Evolutionary conservation across 208 protist species (phyloP), one percentile per base, ranked within the genome.

Genomic region (Leishmania aethiopica): DNA sequence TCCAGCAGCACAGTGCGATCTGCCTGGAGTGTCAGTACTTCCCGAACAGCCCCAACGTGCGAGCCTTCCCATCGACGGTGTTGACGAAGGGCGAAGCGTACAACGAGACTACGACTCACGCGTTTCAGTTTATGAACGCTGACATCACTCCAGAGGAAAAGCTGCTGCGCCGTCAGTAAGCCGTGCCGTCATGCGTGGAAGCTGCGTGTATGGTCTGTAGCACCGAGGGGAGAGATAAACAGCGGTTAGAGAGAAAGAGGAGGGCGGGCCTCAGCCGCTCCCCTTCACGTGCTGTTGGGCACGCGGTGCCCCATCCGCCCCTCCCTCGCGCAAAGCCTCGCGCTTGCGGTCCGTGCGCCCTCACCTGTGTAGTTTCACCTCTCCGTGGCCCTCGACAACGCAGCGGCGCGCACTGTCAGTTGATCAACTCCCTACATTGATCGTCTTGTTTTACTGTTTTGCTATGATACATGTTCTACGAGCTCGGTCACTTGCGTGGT

Each of bases 11-110:
- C 77, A 85, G 86, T 73, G 93, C 84, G 51, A 89, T 96, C 60
- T 86, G 89, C 49, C 67, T 95, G n/a, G 88, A 93, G 80, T 92
- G 89, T 78, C 91, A 96, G 82, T 96, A 95, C 88, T 96, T 95
- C 77, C 93, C 93, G 4, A 94, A 96, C 81, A 91, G 85, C 62
- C 90, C 90, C 17, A 96, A 96, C 76, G 78, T 93, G 53, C 25
- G 60, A 40, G 84, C 73, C 49, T 96, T 96, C 64, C 93, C 93
- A 6, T 88, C 88, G 32, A 95, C 92, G 13, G 79, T 71, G 47
- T 82, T 95, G 28, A 81, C 82, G 49, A 95, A 95, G 83, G 84
- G 84, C 32, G 90, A 95, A 75, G 86, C 75, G 67, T 95, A 95
- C 81, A 83, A 80, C 47, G 92, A 95, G 77, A 94, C 89, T 28